These are phyloP conservation scores for Pythium aquatile DNA, from an alignment of 352 stramenopile species.

Conservation along the genomic window DNA sequence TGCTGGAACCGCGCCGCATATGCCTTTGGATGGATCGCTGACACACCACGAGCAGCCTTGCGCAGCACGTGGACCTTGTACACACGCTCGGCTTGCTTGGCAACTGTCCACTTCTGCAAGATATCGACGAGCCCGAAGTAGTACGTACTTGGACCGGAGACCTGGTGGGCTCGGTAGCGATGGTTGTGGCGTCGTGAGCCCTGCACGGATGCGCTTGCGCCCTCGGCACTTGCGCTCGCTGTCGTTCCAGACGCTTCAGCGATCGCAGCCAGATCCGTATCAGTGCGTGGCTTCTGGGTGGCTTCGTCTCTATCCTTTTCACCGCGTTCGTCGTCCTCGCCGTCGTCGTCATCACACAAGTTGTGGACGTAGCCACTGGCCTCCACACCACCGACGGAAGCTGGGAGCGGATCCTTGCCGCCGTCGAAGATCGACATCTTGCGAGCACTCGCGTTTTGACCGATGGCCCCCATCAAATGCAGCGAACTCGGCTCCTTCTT, in stretches of 20 bases:
- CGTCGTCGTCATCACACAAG: slow-evolving; percentile 26
- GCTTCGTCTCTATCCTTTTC: slow-evolving; percentile 19
- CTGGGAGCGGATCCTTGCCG: background rate
- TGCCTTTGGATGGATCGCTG: slow-evolving; percentile 61
- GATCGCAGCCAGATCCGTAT: background rate
- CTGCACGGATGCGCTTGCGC: background rate
- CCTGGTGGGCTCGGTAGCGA: slow-evolving; percentile 69
- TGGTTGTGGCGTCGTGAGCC: slow-evolving; percentile 24
- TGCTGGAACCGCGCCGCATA: slow-evolving; percentile 81
- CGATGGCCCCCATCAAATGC: background rate
- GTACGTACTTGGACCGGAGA: slow-evolving; percentile 84
- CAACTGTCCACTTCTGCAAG: slow-evolving; percentile 83
- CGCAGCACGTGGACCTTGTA: slow-evolving; percentile 85
- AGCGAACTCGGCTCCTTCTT: slow-evolving; percentile 15
- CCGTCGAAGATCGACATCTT: slow-evolving; percentile 1
- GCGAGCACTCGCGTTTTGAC: background rate
- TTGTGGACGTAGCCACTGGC: slow-evolving; percentile 37
- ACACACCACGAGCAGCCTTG: slow-evolving; percentile 70
- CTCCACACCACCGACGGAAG: slow-evolving; percentile 16
- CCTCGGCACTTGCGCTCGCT: slow-evolving; percentile 9
- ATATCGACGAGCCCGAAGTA: slow-evolving; percentile 91
- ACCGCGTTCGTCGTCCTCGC: slow-evolving; percentile 27
- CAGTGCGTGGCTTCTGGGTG: background rate
- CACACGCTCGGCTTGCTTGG: slow-evolving; percentile 73
- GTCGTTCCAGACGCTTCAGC: slow-evolving; percentile 11